Base-by-base conservation (phyloP, 495 filamentous ascomycete species). In the Penicillium paxilli region DNA sequence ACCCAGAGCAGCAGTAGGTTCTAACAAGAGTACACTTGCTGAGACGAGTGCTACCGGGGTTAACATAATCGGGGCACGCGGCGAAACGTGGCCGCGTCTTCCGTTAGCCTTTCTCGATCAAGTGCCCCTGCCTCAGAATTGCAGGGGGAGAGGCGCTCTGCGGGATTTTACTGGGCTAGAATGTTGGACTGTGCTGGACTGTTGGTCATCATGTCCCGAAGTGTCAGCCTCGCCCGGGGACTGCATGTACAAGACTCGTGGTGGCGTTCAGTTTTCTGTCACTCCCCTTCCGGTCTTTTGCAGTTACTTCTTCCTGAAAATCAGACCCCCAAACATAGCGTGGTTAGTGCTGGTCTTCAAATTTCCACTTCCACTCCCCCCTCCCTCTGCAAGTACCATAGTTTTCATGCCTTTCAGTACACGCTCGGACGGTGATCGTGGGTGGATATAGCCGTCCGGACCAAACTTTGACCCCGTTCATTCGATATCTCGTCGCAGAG, bases 81-180 rank as follows among this genome's bases (percentile, higher is more conserved):
- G 45, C 32, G 26, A 53, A 53, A 41, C 23, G 26, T 48, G 32
- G 30, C 49, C 45, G 54, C 50, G 46, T 54, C 47, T 62, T 52
- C 49, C 48, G 28, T 51, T 64, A 54, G 45, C 44, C 51, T 58
- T 58, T 57, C 57, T 60, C 50, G 60, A 66, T 44, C 24, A 42
- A 7, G 35, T 41, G 30, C 60, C 60, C 60, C 60, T 64, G 57
- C 54, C 54, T 44, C 22, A 10, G 26, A 22, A 38, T 22, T 23
- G 21, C 46, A 35, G 32, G 38, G 23, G 33, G 14, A 7, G 33
- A 6, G 14, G n/a, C 46, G 1, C 44, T 35, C 30, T 51, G 17
- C 26, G 12, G 20, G 38, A n/a, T n/a, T n/a, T n/a, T n/a, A n/a
- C n/a, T n/a, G n/a, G n/a, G n/a, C n/a, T n/a, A n/a, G n/a, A n/a